Conservation (phyloP, 2,329 filamentous ascomycete genomes). For the Cladosporium austrohemisphaericum region DNA sequence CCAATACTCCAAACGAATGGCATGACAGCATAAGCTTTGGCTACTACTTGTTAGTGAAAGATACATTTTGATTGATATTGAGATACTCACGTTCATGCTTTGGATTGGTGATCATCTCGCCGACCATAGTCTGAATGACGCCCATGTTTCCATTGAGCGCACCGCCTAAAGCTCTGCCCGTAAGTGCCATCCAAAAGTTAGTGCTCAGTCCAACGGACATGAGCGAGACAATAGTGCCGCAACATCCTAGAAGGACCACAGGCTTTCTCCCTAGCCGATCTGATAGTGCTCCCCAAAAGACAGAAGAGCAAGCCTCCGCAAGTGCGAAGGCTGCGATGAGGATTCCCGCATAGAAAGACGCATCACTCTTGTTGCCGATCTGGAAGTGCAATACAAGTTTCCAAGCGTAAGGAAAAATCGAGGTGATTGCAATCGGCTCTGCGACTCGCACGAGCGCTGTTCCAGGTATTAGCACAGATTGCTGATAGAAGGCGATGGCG, state of each 20-base stretch:
- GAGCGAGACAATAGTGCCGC: conserved; percentile 79
- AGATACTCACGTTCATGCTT: conserved; percentile 64
- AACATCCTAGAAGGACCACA: conserved; percentile 73
- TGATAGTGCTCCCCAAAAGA: conserved; percentile 78
- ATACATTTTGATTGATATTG: conserved; percentile 50
- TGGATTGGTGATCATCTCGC: conserved; percentile 76
- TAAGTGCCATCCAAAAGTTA: conserved; percentile 79
- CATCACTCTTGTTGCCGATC: conserved; percentile 68
- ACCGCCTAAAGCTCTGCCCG: conserved; percentile 72
- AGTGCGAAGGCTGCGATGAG: conserved; percentile 83
- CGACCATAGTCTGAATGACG: conserved; percentile 76
- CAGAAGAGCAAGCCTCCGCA: conserved; percentile 60
- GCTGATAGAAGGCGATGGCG: neutral
- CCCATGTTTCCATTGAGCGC: conserved; percentile 88
- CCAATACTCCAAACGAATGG: conserved; percentile 91
- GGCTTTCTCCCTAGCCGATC: conserved; percentile 83
- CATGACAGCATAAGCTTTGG: conserved; percentile 85
- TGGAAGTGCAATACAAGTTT: conserved; percentile 73
- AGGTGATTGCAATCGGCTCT: conserved; percentile 88
- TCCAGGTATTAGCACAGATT: neutral
- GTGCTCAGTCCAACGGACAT: conserved; percentile 76
- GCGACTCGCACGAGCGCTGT: conserved; percentile 86
- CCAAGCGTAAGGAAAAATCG: conserved; percentile 91
- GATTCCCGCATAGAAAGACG: conserved; percentile 82
- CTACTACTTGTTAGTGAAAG: conserved; percentile 39